Conservation (phyloP, 2,329 filamentous ascomycete species). For the Fusarium tricinctum region DNA sequence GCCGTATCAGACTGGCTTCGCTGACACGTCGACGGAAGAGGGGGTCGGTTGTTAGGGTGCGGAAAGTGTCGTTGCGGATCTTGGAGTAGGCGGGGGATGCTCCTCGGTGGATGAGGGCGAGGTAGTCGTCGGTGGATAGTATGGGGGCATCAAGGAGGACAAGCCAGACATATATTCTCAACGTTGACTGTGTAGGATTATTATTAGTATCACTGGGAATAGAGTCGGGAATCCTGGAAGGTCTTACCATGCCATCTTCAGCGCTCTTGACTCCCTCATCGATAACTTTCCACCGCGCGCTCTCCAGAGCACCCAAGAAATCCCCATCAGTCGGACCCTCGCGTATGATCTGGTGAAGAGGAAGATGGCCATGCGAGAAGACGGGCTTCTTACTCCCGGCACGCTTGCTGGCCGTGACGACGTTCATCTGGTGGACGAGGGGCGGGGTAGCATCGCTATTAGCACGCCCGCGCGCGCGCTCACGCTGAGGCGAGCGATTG, state of each 20-base stretch:
- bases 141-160: conserved; percentile 91
- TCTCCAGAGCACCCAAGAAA: conserved; percentile 75
- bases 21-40: conserved; percentile 95
- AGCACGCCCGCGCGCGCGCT: conserved; percentile 74
- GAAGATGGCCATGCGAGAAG: conserved; percentile 68
- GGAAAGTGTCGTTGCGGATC: conserved; percentile 98
- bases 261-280: conserved; percentile 83
- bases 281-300: conserved; percentile 79
- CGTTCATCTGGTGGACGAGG: conserved; percentile 56
- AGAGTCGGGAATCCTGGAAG: no score
- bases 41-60: conserved; percentile 96
- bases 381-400: conserved; percentile 60
- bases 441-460: conserved; percentile 77
- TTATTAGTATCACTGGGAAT: conserved; percentile 5
- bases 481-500: conserved; percentile 66
- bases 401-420: conserved; percentile 55
- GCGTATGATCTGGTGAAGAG: conserved; percentile 81
- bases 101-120: conserved; percentile 90
- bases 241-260: conserved; percentile 81
- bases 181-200: conserved; percentile 74
- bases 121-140: conserved; percentile 87
- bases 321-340: conserved; percentile 84
- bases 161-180: conserved; percentile 96
- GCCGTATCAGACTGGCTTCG: conserved; percentile 92
- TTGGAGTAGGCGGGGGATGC: conserved; percentile 96